Evolutionary conservation across 495 filamentous ascomycete genomes (phyloP).

Genomic region (Hypomontagnella monticulosa): DNA sequence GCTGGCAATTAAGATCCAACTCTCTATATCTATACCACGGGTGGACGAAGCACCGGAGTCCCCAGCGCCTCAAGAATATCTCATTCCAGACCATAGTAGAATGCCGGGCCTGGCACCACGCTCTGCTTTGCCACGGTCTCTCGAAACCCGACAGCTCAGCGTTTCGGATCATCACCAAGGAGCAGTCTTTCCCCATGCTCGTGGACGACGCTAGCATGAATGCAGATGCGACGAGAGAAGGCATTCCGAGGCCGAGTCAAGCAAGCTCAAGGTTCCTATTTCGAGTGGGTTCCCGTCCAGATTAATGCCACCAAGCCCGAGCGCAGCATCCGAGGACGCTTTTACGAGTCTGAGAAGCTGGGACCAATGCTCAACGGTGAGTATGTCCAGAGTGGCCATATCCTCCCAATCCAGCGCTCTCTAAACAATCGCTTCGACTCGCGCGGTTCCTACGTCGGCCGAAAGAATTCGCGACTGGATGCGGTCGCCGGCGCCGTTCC

Average conservation of each 20-base stretch:
- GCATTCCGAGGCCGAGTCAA: constrained; percentile 47
- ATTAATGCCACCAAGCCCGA: constrained; percentile 39
- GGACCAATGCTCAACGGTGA: constrained; percentile 47
- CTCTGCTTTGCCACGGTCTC: background rate
- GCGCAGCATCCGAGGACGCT: constrained; percentile 50
- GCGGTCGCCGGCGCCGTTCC: constrained; percentile 31
- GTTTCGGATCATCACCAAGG: background rate
- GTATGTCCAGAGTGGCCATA: constrained; percentile 34
- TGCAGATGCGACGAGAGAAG: constrained; percentile 51
- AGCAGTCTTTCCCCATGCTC: background rate
- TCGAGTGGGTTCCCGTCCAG: constrained; percentile 46
- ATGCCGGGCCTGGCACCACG: background rate
- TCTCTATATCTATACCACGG: no score
- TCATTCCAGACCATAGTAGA: fast-evolving
- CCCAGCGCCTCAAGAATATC: background rate
- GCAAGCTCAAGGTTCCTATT: constrained; percentile 28
- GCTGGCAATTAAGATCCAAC: no score
- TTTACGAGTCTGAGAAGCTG: constrained; percentile 54
- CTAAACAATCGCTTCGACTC: constrained; percentile 54
- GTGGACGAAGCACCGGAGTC: no score
- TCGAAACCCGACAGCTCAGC: background rate
- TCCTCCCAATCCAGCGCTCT: constrained; percentile 48
- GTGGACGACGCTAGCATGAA: background rate
- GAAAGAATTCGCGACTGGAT: constrained; percentile 25
- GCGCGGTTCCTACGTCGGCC: constrained; percentile 23